A percentile compares a stretch with the other conserved stretches of the same genome.
Evolutionary conservation across 495 filamentous ascomycete genomes (phyloP).

Genomic region (Aspergillus hancockii): DNA sequence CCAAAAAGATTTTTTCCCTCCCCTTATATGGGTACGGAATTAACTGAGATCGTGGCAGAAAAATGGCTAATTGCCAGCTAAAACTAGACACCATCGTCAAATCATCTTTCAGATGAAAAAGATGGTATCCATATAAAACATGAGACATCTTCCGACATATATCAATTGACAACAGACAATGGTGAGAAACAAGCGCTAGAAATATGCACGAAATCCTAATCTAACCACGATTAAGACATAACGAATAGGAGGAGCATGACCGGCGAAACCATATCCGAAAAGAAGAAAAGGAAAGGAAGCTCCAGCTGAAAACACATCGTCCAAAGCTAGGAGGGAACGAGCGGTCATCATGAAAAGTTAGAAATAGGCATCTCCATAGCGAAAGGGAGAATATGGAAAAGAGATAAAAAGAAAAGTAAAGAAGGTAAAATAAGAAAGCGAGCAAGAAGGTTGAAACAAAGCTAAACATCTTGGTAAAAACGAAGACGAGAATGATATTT

Average conservation of each 20-base stretch:
- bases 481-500: slow-evolving; percentile 5
- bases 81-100: not conserved
- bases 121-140: slow-evolving; percentile 19
- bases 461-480: slow-evolving; percentile 11
- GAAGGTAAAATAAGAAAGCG: slow-evolving; percentile 13
- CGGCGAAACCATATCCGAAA: slow-evolving; percentile 12
- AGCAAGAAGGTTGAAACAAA: slow-evolving; percentile 11
- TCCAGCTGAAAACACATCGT: slow-evolving; percentile 6
- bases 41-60: slow-evolving; percentile 1
- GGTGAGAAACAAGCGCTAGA: slow-evolving; percentile 32
- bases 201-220: slow-evolving; percentile 43
- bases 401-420: slow-evolving; percentile 16
- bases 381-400: slow-evolving; percentile 10
- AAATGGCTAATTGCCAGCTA: slow-evolving; percentile 6
- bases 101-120: slow-evolving; percentile 11
- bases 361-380: slow-evolving; percentile 1
- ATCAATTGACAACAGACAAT: slow-evolving; percentile 21
- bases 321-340: slow-evolving; percentile 14
- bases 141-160: slow-evolving; percentile 21
- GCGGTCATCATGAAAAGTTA: slow-evolving; percentile 4
- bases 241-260: slow-evolving; percentile 12
- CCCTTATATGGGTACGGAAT: not conserved
- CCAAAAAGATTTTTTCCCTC: not conserved
- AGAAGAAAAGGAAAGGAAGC: slow-evolving; percentile 5
- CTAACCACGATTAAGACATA: slow-evolving; percentile 25